Percentiles rank a stretch among this genome's conserved stretches.
Evolutionary conservation across 2,329 filamentous ascomycete species (phyloP).

Genomic region (Dothideomycetidae sp.): DNA sequence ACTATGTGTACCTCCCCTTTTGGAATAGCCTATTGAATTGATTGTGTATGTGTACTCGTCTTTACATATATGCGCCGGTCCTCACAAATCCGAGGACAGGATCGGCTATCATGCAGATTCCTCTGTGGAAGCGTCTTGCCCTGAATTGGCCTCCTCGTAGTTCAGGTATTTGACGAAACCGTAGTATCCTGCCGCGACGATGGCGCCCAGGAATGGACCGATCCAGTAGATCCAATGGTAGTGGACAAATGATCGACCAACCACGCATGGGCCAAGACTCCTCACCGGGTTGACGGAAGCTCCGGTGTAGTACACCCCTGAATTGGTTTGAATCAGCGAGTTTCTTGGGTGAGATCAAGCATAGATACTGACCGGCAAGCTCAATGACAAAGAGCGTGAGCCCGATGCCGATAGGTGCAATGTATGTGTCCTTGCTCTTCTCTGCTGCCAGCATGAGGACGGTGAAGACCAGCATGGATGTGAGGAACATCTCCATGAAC

Average conservation of each 20-base stretch:
- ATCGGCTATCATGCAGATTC: no score
- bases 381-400: slow-evolving; percentile 17
- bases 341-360: no score
- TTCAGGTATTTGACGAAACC: slow-evolving; percentile 18
- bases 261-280: slow-evolving; percentile 22
- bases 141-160: slow-evolving; percentile 20
- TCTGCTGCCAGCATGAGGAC: slow-evolving; percentile 25
- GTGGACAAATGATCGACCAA: slow-evolving; percentile 16
- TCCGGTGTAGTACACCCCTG: slow-evolving; percentile 22
- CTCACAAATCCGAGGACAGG: no score
- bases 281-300: slow-evolving; percentile 22
- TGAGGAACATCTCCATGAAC: slow-evolving; percentile 24
- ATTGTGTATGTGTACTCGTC: no score
- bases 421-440: slow-evolving; percentile 22
- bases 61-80: no score
- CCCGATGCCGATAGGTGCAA: slow-evolving; percentile 16
- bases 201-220: slow-evolving; percentile 16
- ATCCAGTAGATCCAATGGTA: slow-evolving; percentile 21
- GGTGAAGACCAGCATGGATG: slow-evolving; percentile 19
- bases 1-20: no score
- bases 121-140: slow-evolving; percentile 17
- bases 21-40: no score
- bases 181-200: slow-evolving; percentile 16
- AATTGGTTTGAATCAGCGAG: no score
- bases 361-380: slow-evolving; percentile 14